A percentile compares a stretch with the other conserved stretches of the same genome.
Evolutionary conservation across 2,329 filamentous ascomycete genomes (phyloP).

Genomic region (Pestalotiopsis sp.): DNA sequence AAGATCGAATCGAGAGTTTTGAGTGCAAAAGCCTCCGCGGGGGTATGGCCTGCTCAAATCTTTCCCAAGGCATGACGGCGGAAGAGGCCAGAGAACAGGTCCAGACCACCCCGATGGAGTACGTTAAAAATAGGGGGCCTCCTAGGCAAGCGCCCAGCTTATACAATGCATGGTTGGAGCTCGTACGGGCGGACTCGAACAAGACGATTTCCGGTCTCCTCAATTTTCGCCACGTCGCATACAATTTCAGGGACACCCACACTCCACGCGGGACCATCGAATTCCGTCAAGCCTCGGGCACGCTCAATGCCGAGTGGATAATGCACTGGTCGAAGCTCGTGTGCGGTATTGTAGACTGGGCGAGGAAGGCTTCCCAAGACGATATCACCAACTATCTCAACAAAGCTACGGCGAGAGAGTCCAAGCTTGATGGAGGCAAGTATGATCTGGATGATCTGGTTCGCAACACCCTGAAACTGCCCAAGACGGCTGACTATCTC

Average conservation of each 20-base stretch:
- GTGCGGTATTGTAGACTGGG: not conserved
- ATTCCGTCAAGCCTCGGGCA: not conserved
- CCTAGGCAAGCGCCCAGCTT: not conserved
- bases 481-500: not conserved
- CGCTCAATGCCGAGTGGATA: not conserved
- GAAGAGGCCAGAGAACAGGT: not conserved
- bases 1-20: not conserved
- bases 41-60: not conserved
- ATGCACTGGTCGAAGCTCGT: not conserved
- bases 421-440: not conserved
- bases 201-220: not conserved
- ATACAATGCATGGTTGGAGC: not conserved
- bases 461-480: not conserved
- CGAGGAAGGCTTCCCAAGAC: not conserved
- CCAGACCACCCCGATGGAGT: not conserved
- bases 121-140: not conserved
- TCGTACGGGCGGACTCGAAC: not conserved
- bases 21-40: not conserved
- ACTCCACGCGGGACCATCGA: not conserved
- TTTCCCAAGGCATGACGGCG: not conserved
- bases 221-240: not conserved
- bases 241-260: not conserved
- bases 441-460: not conserved
- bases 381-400: not conserved
- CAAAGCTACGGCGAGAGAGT: not conserved